phyloP scores from a whole-genome alignment of 768 basidiomycete species.

The Trametes villosa region DNA sequence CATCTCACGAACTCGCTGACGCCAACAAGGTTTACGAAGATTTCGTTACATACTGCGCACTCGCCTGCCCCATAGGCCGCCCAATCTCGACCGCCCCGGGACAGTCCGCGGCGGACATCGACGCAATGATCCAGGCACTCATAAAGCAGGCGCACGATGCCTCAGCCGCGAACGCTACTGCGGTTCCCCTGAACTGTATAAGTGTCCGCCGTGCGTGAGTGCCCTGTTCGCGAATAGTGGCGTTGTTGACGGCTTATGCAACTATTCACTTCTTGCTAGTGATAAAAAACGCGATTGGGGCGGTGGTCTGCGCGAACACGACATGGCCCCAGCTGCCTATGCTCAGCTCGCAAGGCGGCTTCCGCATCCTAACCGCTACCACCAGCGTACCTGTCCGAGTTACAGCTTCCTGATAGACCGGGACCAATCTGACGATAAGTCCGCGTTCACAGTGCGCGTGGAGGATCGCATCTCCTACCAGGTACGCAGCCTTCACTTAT shows the following conservation, averaged over 20 bases:
- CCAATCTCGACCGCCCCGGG: slow-evolving; percentile 1
- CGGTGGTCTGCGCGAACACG: slow-evolving; percentile 2
- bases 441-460: neutral
- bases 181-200: slow-evolving; percentile 4
- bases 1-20: neutral
- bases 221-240: neutral
- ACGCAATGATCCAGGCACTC: slow-evolving; percentile 6
- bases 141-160: slow-evolving; percentile 14
- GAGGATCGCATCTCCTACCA: neutral
- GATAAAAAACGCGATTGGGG: neutral
- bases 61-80: slow-evolving; percentile 10
- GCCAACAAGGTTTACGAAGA: slow-evolving; percentile 10
- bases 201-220: slow-evolving; percentile 5
- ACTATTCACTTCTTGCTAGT: too few relatives aligned
- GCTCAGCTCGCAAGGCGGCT: neutral
- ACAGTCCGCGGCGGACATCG: slow-evolving; percentile 5
- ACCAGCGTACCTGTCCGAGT: neutral
- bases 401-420: neutral
- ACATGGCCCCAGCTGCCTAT: slow-evolving; percentile 1
- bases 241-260: neutral
- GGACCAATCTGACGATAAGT: neutral
- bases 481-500: too few relatives aligned
- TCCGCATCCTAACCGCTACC: neutral
- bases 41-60: slow-evolving; percentile 17
- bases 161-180: slow-evolving; percentile 1